These are phyloP conservation scores for Trichocladium antarcticum DNA, from an alignment of 495 filamentous ascomycete genomes.

Conservation along the genomic window DNA sequence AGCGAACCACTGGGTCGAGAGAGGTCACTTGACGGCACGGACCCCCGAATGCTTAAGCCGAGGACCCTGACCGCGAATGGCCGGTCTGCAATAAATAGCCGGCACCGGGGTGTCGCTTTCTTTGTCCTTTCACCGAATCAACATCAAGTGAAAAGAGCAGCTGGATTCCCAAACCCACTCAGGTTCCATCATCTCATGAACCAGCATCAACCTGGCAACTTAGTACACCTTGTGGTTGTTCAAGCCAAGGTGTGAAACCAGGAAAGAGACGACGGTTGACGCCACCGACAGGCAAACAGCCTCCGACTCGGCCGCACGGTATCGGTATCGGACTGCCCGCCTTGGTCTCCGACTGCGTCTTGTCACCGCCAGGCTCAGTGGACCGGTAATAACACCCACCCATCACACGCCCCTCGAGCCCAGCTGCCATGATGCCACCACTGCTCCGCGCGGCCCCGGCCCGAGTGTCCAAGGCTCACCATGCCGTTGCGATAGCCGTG, in stretches of 20 bases:
- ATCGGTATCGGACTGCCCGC: neutral
- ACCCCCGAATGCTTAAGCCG: constrained; percentile 6
- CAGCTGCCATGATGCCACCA: constrained; percentile 13
- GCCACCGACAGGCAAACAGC: constrained; percentile 7
- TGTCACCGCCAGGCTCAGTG: neutral
- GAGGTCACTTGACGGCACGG: constrained; percentile 13
- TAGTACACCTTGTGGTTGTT: too few species aligned
- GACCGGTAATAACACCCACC: neutral
- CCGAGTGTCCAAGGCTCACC: neutral
- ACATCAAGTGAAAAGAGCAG: neutral
- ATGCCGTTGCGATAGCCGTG: constrained; percentile 1
- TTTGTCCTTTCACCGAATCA: neutral
- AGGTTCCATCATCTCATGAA: neutral
- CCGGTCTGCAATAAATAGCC: constrained; percentile 1
- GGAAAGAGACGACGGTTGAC: neutral
- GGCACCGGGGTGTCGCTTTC: neutral
- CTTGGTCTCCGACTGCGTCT: neutral
- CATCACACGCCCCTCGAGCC: neutral
- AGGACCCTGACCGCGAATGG: neutral
- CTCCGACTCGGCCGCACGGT: neutral
- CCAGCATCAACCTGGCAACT: neutral
- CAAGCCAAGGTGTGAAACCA: too few species aligned
- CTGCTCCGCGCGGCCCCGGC: constrained; percentile 12
- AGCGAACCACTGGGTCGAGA: neutral
- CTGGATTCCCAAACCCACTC: neutral